Evolutionary conservation across 2,329 filamentous ascomycete genomes (phyloP).

Genomic region (Cladorrhinum sp.): DNA sequence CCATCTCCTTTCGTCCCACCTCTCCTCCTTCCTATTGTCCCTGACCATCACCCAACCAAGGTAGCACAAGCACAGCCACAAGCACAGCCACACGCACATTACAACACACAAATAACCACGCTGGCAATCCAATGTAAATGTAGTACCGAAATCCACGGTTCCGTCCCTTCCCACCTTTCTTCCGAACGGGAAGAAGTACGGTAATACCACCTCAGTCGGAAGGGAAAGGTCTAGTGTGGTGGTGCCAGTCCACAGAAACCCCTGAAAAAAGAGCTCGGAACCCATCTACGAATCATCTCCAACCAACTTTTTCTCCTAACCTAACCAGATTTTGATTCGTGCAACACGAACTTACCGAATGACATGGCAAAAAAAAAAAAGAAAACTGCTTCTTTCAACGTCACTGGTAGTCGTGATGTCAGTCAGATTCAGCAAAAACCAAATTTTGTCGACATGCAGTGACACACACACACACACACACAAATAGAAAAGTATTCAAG

Average conservation of each 20-base stretch:
- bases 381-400: not conserved
- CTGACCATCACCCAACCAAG: no score
- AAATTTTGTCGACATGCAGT: not conserved
- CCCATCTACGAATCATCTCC: not conserved
- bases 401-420: not conserved
- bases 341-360: not conserved
- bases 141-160: no score
- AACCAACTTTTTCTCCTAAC: not conserved
- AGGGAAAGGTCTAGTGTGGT: not conserved
- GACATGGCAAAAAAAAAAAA: not conserved
- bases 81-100: no score
- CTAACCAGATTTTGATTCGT: not conserved
- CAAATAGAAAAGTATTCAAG: no score
- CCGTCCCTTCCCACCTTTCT: no score
- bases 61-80: no score
- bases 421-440: not conserved
- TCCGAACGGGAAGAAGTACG: no score
- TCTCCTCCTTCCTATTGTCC: no score
- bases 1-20: no score
- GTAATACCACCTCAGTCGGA: not conserved
- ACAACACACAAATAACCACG: no score
- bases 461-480: not conserved
- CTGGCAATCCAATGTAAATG: no score
- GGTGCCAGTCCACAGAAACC: no score
- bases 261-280: not conserved